These are phyloP conservation scores for Arctostaphylos glauca DNA, from an alignment of 148 eudicot species.

Conservation along the genomic window DNA sequence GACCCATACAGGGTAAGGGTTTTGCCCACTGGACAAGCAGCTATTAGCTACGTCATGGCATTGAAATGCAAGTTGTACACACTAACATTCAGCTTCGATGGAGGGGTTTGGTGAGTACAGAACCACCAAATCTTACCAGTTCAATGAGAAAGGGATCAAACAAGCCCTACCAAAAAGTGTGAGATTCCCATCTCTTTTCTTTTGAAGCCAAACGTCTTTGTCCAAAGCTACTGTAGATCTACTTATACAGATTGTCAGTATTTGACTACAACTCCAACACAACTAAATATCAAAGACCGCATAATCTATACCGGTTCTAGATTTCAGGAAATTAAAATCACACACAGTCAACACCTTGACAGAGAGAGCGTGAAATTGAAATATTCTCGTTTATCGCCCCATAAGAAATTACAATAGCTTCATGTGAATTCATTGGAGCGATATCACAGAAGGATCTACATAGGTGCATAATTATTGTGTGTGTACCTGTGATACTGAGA, in stretches of 20 bases:
- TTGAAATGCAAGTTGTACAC: background rate
- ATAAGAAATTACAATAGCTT: background rate
- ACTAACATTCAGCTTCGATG: too few relatives aligned
- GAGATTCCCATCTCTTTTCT: too few relatives aligned
- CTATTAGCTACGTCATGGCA: background rate
- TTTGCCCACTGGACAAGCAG: background rate
- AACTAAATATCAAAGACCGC: background rate
- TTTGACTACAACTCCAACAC: background rate
- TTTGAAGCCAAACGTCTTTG: too few relatives aligned
- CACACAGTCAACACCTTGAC: background rate
- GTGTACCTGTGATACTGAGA: slow-evolving; percentile 60
- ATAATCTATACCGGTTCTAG: too few relatives aligned
- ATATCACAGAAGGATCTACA: background rate
- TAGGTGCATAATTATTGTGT: background rate
- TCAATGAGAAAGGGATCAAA: too few relatives aligned
- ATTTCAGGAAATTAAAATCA: background rate
- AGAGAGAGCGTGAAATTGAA: background rate
- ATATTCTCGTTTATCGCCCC: background rate
- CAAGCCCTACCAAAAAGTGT: too few relatives aligned
- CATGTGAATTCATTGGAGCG: background rate
- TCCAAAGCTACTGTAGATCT: background rate
- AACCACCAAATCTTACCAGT: too few relatives aligned
- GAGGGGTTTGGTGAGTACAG: too few relatives aligned
- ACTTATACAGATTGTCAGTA: background rate
- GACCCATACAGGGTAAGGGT: background rate